Conservation (phyloP, 1,284 basidiomycete genomes). For the Trametes pubescens region DNA sequence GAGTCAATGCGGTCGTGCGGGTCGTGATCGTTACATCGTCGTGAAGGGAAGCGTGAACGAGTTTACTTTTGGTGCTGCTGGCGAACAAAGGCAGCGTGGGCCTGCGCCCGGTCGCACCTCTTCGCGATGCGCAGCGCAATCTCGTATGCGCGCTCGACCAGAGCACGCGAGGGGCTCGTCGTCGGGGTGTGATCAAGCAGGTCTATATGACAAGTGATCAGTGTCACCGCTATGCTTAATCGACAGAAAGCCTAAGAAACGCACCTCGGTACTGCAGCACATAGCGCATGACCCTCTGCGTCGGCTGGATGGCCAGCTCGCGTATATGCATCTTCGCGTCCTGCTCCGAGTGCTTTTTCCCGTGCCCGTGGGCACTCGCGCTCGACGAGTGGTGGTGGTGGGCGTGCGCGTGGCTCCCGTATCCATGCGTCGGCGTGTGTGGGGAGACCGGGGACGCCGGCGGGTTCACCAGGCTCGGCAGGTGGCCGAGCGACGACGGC, state of each 20-base stretch:
- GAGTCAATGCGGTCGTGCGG: conserved; percentile 3
- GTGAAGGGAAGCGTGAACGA: conserved; percentile 15
- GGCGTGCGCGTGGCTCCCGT: conserved; percentile 4
- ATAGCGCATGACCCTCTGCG: conserved; percentile 75
- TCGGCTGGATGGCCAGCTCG: conserved; percentile 74
- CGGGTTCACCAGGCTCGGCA: conserved; percentile 26
- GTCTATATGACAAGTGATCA: conserved; percentile 41
- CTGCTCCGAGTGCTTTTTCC: conserved; percentile 28
- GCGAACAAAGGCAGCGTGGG: conserved; percentile 61
- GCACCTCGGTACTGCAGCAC: conserved; percentile 71
- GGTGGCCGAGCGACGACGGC: conserved; percentile 35
- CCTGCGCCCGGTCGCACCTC: conserved; percentile 71
- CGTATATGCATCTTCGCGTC: conserved; percentile 51
- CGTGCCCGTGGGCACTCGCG: conserved; percentile 24
- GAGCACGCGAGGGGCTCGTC: conserved; percentile 50
- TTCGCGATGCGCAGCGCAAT: conserved; percentile 65
- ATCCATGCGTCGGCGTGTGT: conserved; percentile 7
- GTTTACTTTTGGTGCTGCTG: conserved; percentile 25
- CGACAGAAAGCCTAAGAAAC: conserved; percentile 33
- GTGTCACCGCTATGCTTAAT: conserved; percentile 1
- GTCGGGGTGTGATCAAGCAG: conserved; percentile 53
- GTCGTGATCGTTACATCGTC: conserved; percentile 24
- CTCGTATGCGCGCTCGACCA: conserved; percentile 68
- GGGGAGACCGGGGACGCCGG: conserved; percentile 20
- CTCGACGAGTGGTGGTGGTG: conserved; percentile 13